Evolutionary conservation across 192 early-diverging fungal species (phyloP).

Genomic region (Linderina pennispora): DNA sequence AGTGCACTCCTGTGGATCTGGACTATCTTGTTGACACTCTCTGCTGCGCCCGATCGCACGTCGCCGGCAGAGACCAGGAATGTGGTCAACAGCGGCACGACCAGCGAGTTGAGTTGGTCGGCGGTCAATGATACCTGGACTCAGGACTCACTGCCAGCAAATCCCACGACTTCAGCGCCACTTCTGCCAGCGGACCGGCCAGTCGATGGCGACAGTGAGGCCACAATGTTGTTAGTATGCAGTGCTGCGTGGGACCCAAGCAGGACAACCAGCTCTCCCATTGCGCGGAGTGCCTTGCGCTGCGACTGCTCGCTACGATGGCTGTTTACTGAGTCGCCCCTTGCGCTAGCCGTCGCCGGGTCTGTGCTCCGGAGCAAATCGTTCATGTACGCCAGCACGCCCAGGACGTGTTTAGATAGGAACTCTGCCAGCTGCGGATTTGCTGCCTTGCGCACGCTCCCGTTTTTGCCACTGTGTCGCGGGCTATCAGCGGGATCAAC

Average conservation of each 20-base stretch:
- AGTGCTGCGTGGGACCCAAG: slow-evolving; percentile 17
- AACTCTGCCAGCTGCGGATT: slow-evolving; percentile 21
- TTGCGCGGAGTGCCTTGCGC: slow-evolving; percentile 27
- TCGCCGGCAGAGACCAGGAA: slow-evolving; percentile 10
- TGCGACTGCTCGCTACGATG: slow-evolving; percentile 4
- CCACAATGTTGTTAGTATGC: slow-evolving; percentile 35
- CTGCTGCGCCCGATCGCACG: slow-evolving; percentile 6
- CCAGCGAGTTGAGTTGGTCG: slow-evolving; percentile 35
- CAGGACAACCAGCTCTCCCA: slow-evolving; percentile 26
- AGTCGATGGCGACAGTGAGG: slow-evolving; percentile 31
- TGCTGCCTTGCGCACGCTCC: neutral
- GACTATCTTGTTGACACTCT: slow-evolving; percentile 17
- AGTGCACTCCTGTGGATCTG: slow-evolving; percentile 10
- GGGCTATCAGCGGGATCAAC: neutral
- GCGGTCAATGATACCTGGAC: slow-evolving; percentile 24
- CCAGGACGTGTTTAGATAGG: slow-evolving; percentile 36
- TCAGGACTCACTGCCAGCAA: slow-evolving; percentile 25
- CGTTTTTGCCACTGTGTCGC: no score
- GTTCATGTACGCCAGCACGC: slow-evolving; percentile 45
- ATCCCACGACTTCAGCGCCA: slow-evolving; percentile 25
- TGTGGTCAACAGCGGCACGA: slow-evolving; percentile 30
- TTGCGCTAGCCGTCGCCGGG: neutral
- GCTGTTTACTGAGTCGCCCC: neutral
- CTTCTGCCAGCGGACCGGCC: slow-evolving; percentile 10
- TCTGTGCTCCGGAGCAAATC: slow-evolving; percentile 32